Percentiles rank a stretch among this genome's conserved stretches.
These are phyloP conservation scores for Persicaria tinctoria DNA, from an alignment of 148 eudicot species.

Conservation along the genomic window DNA sequence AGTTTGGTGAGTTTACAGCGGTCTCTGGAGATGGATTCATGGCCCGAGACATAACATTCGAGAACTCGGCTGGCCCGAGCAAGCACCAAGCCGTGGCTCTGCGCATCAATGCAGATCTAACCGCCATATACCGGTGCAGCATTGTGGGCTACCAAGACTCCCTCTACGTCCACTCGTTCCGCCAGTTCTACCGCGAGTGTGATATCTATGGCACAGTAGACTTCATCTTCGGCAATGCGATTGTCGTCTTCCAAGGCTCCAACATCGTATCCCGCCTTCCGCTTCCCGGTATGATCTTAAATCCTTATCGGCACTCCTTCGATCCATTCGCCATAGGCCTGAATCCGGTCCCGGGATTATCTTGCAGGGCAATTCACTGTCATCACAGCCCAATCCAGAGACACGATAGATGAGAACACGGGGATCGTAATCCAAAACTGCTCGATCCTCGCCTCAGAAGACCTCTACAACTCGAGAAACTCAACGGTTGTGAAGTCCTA, in stretches of 20 bases:
- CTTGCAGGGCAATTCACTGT: slow-evolving; percentile 43
- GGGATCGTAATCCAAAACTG: slow-evolving; percentile 84
- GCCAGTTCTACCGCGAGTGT: slow-evolving; percentile 90
- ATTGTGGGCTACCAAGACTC: slow-evolving; percentile 85
- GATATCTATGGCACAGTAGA: slow-evolving; percentile 81
- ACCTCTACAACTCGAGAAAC: slow-evolving; percentile 24
- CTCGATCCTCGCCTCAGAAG: slow-evolving; percentile 52
- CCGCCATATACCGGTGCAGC: slow-evolving; percentile 68
- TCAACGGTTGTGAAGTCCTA: slow-evolving; percentile 39
- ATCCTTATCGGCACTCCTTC: neutral
- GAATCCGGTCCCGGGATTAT: too few relatives aligned
- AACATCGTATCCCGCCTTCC: slow-evolving; percentile 68
- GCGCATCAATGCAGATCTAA: slow-evolving; percentile 68
- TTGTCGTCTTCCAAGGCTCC: slow-evolving; percentile 73
- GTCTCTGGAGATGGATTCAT: slow-evolving; percentile 85
- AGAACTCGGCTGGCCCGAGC: slow-evolving; percentile 70
- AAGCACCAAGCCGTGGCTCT: slow-evolving; percentile 92
- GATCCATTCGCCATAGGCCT: too few relatives aligned
- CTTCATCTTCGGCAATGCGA: slow-evolving; percentile 90
- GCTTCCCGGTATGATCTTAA: slow-evolving; percentile 27
- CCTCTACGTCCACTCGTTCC: slow-evolving; percentile 74
- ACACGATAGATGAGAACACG: slow-evolving; percentile 49
- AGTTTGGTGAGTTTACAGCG: slow-evolving; percentile 31
- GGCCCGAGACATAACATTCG: slow-evolving; percentile 75
- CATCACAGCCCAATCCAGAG: slow-evolving; percentile 76